Evolutionary conservation across 73 alveolate species (phyloP), one percentile per base, ranked within the genome.

Genomic region (Paramecium tetraurelia): DNA sequence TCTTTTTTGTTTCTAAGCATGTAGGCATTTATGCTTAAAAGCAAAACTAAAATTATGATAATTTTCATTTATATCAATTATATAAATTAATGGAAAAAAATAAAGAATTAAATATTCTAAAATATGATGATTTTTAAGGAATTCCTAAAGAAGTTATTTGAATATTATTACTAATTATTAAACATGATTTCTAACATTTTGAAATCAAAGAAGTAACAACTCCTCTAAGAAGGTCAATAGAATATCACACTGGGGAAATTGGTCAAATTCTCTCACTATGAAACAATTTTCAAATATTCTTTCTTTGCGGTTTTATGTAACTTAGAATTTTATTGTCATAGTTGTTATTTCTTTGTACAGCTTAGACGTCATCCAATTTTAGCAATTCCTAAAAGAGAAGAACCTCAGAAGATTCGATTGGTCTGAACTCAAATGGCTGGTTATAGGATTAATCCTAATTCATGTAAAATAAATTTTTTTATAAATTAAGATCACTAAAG

Each of bases 251-350:
- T 80, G 20, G 57, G 75, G 4, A 22, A 80, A 80, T 46, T 80
- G 11, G 90, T 80, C 75, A 80, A 80, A 22, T 80, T 80, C 11
- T 43, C 90, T 7, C 90, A 80, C 57, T 80, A 80, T 80, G 90
- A 80, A 80, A 80, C 90, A 10, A 80, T 80, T 46, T 80, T 80
- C 75, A 80, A 80, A 80, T 44, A 31, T 80, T 20, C 44, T 20
- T 80, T 80, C 90, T 80, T 80, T 48, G 43, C 57, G 22, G 72
- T 80, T 18, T 80, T 80, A 44, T 7, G 90, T 80, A 80, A 80
- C 69, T 53, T 53, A 53, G 18, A 10, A 41, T 80, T 24, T 0
- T 24, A 10, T 43, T 80, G 3, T 22, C 18, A 33, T 24, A 80
- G 90, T 22, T 20, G 24, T 80, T 24, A 44, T 41, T 7, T 33